A percentile compares a stretch with the other conserved stretches of the same genome.
phyloP scores from a whole-genome alignment of 441 rosid species.

The Isatis lusitanica region DNA sequence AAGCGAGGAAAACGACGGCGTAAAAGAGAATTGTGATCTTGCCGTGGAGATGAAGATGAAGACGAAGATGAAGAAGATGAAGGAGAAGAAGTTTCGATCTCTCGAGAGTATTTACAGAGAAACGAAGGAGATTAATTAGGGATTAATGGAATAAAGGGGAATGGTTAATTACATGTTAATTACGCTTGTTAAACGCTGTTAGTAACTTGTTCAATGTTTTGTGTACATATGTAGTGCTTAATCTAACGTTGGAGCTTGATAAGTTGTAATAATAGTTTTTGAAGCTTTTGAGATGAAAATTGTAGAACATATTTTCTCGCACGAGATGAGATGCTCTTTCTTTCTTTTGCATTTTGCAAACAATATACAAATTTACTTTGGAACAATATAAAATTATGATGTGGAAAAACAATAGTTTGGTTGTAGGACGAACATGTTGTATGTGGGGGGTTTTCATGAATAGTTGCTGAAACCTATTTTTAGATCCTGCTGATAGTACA shows the following conservation, averaged over 20 bases:
- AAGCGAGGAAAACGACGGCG: constrained; percentile 24
- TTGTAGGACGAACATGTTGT: background rate
- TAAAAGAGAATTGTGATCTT: background rate
- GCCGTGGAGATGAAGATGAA: constrained; percentile 14
- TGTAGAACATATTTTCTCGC: constrained; percentile 1
- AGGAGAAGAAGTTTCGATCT: constrained; percentile 37
- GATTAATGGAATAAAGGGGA: background rate
- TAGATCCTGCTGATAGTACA: background rate
- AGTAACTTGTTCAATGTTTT: background rate
- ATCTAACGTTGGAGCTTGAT: constrained; percentile 17
- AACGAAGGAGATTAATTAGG: constrained; percentile 27
- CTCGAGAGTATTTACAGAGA: constrained; percentile 34
- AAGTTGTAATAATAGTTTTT: background rate
- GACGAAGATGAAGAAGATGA: constrained; percentile 22
- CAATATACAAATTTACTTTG: background rate
- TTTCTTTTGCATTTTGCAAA: background rate
- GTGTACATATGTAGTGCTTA: constrained; percentile 1
- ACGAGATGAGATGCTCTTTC: background rate
- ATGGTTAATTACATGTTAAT: constrained; percentile 4
- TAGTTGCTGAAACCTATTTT: background rate
- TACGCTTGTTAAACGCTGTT: constrained; percentile 8
- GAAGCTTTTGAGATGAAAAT: constrained; percentile 7
- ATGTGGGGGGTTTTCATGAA: constrained; percentile 3
- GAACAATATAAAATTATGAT: background rate
- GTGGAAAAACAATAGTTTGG: background rate